Base-by-base conservation (phyloP, 1,284 basidiomycete species). In the Pascua guehoae region DNA sequence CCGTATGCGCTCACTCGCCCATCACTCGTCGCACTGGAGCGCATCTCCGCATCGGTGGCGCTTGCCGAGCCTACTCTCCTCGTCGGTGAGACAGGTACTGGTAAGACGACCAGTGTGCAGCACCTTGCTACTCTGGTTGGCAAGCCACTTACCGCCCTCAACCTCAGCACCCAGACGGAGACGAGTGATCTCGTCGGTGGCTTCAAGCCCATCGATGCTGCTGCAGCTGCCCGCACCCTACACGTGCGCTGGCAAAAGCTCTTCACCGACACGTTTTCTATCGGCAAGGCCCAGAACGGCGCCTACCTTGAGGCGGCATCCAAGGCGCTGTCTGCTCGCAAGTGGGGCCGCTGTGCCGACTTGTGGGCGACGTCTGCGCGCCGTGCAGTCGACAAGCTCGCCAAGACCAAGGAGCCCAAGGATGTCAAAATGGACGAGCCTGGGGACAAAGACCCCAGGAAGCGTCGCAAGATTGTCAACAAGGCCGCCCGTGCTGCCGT, bases 71-170 rank as follows among this genome's bases (percentile, higher is more conserved):
- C 96, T 0, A 81, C 95, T 1, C 82, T 99, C 2, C 83, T 98
- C 17, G 94, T 95, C 0, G 96, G 96, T 54, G 96, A 99, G 80
- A 99, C 96, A 0, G 96, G 96, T 44, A 99, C 96, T 1, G 96
- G 96, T 41, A 99, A 99, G 78, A 99, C 96, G 2, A 96, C 93
- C 46, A 84, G 87, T 3, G 85, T 98, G 16, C 91, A 93, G 18
- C 86, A 96, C 66, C 82, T 98, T 18, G 89, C 96, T 16, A 82
- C 85, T 5, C 77, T 90, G n/a, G 82, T 96, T 37, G 84, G 84
- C 15, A 85, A 86, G 41, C 86, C 87, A 0, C 82, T 98, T 44
- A 83, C 91, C 44, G 91, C 91, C 0, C 83, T 98, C 62, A 99
- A 99, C 71, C 76, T 98, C 69, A 96, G 92, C 2, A 94, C 96